Conservation (phyloP, 1,139 yeast genomes). For the Protomyces gravidus region DNA sequence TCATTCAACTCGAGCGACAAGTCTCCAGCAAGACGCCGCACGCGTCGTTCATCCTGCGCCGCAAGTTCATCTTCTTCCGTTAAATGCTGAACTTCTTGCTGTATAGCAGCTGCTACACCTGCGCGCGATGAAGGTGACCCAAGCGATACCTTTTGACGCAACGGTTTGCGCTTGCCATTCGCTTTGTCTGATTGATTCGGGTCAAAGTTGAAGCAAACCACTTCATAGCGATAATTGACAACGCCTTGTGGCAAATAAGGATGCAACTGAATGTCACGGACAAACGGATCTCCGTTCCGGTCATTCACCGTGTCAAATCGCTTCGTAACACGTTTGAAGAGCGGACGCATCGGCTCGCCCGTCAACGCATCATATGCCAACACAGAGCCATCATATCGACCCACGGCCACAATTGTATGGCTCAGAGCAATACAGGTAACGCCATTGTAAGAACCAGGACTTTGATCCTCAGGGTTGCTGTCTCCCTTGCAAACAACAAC, state of each 20-base stretch:
- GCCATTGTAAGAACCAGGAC: neutral
- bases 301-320: slow-evolving; percentile 4
- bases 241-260: slow-evolving; percentile 1
- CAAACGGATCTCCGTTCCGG: neutral
- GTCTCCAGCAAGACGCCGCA: slow-evolving; percentile 6
- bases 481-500: neutral
- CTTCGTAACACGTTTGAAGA: neutral
- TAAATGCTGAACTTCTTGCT: slow-evolving; percentile 7
- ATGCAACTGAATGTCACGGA: slow-evolving; percentile 3
- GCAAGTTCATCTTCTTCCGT: neutral
- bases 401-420: slow-evolving; percentile 3
- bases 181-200: neutral
- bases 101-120: slow-evolving; percentile 1
- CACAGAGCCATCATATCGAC: slow-evolving; percentile 8
- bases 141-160: slow-evolving; percentile 2
- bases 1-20: slow-evolving; percentile 8
- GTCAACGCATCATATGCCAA: neutral
- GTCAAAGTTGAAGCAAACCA: slow-evolving; percentile 7
- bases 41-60: neutral
- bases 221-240: neutral
- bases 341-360: slow-evolving; percentile 2
- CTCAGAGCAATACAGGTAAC: neutral
- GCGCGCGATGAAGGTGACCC: neutral
- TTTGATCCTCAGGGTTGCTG: neutral
- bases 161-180: slow-evolving; percentile 18